Base-by-base conservation (phyloP, 1,139 yeast genomes). In the Candida sanyaensis region DNA sequence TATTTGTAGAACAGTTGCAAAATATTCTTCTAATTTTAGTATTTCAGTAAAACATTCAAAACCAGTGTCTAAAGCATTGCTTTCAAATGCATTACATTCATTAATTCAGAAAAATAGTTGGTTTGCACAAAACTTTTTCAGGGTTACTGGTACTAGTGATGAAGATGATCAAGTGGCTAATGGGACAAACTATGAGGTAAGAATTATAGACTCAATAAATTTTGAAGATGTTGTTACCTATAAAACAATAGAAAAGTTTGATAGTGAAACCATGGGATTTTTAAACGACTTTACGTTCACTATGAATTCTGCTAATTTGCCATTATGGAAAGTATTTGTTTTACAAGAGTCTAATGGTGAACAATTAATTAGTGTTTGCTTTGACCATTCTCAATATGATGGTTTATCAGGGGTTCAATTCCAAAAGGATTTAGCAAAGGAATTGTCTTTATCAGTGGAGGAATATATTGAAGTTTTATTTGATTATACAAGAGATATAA, bases 311-410 rank as follows among this genome's bases (percentile, higher is more conserved):
- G 42, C 41, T 2, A 50, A 52, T 1, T 44, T 50, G n/a, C 75
- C 76, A 4, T 50, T 66, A 33, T 73, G 77, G 77, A 55, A 58
- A 40, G 42, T 73, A 3, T 46, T 61, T 11, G 63, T 71, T 0
- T 62, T 55, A 44, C 55, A 59, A 37, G 55, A 55, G 9, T 21
- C 37, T n/a, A 48, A 51, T n/a, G 54, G 51, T 0, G 56, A 45
- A 3, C 67, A 61, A 47, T 60, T 65, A 33, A 33, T 71, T 5
- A 45, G 68, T 4, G 65, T 64, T 32, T 58, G 57, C 23, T 64
- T 64, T 48, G 74, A 73, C 52, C 80, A 75, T 53, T 38, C 65
- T 1, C 52, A 67, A 10, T 63, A 62, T 34, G 78, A 74, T 54
- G 80, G 78, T 3, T 59, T 57, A 12, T 57, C 74, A 1, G 73